Evolutionary conservation across 768 basidiomycete species (phyloP), one percentile per base, ranked within the genome.

Genomic region (Boletus coccyginus): DNA sequence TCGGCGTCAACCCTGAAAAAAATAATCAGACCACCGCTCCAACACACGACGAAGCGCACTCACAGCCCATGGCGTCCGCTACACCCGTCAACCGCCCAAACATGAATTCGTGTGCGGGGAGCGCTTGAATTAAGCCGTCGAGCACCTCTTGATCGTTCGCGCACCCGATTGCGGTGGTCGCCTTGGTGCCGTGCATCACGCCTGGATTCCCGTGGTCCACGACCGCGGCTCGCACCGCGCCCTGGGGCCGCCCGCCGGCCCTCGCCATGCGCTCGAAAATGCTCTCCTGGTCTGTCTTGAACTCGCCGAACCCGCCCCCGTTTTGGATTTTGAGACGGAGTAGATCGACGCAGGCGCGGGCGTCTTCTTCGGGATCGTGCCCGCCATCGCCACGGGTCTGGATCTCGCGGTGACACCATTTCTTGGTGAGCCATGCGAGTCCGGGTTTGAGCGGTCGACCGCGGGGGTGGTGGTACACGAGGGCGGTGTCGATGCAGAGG

Each of bases 361-460:
- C 95, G 63, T 98, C 96, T 68, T 98, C 96, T 63, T 94, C 92
- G 3, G 94, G 92, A 59, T 97, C 90, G 69, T 98, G 96, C 3
- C 93, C 93, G 3, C 88, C 89, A 48, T 89, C 88, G 0, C 92
- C 92, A 0, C 82, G 75, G 0, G 80, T 83, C 71, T 98, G 96
- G 42, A 99, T 98, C 62, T 94, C 91, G 49, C 89, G 82, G 12
- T 82, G 83, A 53, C 92, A 87, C 93, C 94, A 98, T 67, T 92
- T 93, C 67, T 91, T 90, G 44, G 92, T 92, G 44, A 99, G 83
- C 94, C 94, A 98, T n/a, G 94, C 94, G 8, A 99, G 81, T 2
- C 92, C 93, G 0, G 96, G 93, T 73, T 98, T 98, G 59, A 93
- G 83, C 0, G 96, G 94, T 40, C 92, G 83, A 1, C 96, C 94